Conservation (phyloP, 2,329 filamentous ascomycete genomes). For the Clarireedia paspali region DNA sequence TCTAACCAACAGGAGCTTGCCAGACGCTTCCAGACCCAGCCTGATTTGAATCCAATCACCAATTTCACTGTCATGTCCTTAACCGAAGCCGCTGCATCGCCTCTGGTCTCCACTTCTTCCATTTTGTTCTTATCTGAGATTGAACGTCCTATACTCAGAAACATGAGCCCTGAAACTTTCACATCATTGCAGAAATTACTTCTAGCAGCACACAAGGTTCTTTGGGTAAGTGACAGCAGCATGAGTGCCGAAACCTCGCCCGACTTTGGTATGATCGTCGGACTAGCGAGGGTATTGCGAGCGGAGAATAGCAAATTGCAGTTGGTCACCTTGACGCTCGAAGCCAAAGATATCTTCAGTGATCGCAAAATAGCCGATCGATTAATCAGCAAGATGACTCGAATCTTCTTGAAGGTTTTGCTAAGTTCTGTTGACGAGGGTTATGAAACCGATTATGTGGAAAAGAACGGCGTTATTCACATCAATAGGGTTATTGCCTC, state of each 20-base stretch:
- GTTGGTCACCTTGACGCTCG: neutral
- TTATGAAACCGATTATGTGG: constrained; percentile 9
- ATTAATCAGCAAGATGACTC: constrained; percentile 11
- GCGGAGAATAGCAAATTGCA: neutral
- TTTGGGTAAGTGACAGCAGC: constrained; percentile 43
- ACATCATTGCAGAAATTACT: neutral
- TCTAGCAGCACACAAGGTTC: constrained; percentile 23
- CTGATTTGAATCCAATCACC: neutral
- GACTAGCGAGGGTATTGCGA: neutral
- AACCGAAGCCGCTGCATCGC: neutral
- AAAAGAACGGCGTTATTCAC: constrained; percentile 1
- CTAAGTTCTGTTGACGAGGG: constrained; percentile 16
- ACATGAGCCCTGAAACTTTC: neutral
- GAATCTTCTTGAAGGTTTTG: constrained; percentile 9
- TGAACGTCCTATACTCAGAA: neutral
- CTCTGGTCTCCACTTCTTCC: neutral
- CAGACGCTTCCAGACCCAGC: neutral
- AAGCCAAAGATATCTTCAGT: neutral
- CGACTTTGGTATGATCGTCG: neutral
- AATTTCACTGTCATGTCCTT: neutral
- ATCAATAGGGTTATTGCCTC: neutral
- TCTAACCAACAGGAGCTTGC: neutral
- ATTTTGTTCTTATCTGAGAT: constrained; percentile 2
- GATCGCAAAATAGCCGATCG: neutral
- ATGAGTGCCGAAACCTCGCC: constrained; percentile 20